Evolutionary conservation across 192 early-diverging fungal species (phyloP), one percentile per base, ranked within the genome.

Genomic region (Umbelopsis sp.): DNA sequence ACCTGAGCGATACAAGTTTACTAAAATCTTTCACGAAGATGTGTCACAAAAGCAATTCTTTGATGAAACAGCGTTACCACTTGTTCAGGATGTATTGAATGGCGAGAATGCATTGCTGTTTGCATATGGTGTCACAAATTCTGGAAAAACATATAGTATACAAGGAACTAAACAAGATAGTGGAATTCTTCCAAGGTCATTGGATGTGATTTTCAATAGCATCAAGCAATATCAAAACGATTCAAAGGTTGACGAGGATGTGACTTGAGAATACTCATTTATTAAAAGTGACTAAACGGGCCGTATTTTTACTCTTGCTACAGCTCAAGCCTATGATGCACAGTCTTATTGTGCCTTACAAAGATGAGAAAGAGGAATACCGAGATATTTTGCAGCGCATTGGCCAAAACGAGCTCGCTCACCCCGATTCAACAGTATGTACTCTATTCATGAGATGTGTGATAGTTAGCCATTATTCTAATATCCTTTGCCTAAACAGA

Each of bases 131-230:
- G 84, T 86, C 31, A 91, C 88, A 12, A 89, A 91, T 65, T 89
- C 87, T 24, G 92, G 91, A 45, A 92, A 92, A 69, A 90, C 91
- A 2, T 85, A 88, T 54, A 86, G 89, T 1, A 86, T 91, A 68
- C 84, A 89, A 71, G 89, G 89, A 1, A 83, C 71, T 7, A 41
- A 70, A 21, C 66, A 53, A 3, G 73, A 78, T 11, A 77, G 85
- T 7, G 90, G 91, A 4, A 59, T 92, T 49, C 62, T 92, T 7
- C 87, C 90, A 16, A 79, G 88, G 11, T 77, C 88, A 5, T 50
- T 92, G 22, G 82, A 84, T 72, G 83, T 85, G 0, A 71, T 92
- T 1, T 82, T 91, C 52, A 82, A 86, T 21, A 83, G 85, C 21
- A 81, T 88, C 44, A 65, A 71, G 8, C 38, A 66, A 12, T 71